Conservation (phyloP, 495 filamentous ascomycete genomes). For the Penicillium cosmopolitanum region DNA sequence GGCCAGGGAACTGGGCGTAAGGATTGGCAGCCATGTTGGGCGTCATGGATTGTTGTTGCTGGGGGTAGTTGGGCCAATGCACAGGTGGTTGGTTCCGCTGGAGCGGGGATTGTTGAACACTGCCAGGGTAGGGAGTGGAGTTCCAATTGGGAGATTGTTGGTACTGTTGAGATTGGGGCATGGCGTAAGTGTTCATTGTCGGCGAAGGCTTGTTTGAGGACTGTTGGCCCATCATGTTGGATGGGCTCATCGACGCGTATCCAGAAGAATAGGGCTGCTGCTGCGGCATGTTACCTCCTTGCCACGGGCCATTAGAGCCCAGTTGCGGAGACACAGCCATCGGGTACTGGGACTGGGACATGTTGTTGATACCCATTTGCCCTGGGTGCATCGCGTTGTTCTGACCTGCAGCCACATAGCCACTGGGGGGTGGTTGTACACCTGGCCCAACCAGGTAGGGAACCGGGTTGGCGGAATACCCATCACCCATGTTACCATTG, state of each 20-base stretch:
- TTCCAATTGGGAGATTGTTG: slow-evolving; percentile 39
- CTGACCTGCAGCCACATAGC: slow-evolving; percentile 36
- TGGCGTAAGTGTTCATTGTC: slow-evolving; percentile 44
- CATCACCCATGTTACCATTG: slow-evolving; percentile 37
- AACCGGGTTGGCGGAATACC: slow-evolving; percentile 35
- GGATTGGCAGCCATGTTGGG: slow-evolving; percentile 62
- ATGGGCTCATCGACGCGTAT: slow-evolving; percentile 45
- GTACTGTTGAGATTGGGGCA: slow-evolving; percentile 37
- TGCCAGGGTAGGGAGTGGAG: slow-evolving; percentile 38
- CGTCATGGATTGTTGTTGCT: slow-evolving; percentile 32
- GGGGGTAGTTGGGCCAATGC: slow-evolving; percentile 44
- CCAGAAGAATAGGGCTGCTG: slow-evolving; percentile 34
- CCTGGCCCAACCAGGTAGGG: slow-evolving; percentile 50
- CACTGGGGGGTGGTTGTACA: slow-evolving; percentile 36
- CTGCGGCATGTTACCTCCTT: slow-evolving; percentile 38
- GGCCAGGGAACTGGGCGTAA: slow-evolving; percentile 75
- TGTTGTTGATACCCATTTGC: slow-evolving; percentile 36
- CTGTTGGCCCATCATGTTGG: slow-evolving; percentile 42
- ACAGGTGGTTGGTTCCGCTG: slow-evolving; percentile 38
- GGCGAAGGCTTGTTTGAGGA: slow-evolving; percentile 47
- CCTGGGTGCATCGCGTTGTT: slow-evolving; percentile 37
- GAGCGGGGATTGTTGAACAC: slow-evolving; percentile 47
- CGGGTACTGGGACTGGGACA: slow-evolving; percentile 44
- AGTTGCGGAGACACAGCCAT: slow-evolving; percentile 45
- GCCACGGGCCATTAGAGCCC: slow-evolving; percentile 43